A percentile compares a stretch with the other conserved stretches of the same genome.
phyloP scores from a whole-genome alignment of 2,329 filamentous ascomycete species.

The Colletotrichum truncatum region DNA sequence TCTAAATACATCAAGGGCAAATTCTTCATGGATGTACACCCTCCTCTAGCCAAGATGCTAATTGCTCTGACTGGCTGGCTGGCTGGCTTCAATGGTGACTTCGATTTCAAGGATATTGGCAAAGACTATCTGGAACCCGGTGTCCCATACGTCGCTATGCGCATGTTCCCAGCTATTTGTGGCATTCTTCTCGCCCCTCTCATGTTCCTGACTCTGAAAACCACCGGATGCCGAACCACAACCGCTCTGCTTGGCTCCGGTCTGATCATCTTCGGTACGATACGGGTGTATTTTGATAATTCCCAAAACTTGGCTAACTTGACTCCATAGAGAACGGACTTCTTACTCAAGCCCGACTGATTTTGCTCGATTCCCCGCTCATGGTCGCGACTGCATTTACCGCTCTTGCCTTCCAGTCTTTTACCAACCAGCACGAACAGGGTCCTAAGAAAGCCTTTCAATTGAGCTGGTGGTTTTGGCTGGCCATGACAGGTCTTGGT shows the following conservation, averaged over 20 bases:
- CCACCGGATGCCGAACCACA: conserved; percentile 85
- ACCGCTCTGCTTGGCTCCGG: conserved; percentile 85
- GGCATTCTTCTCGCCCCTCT: conserved; percentile 89
- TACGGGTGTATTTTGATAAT: conserved; percentile 41
- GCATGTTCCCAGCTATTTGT: conserved; percentile 88
- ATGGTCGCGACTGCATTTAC: conserved; percentile 94
- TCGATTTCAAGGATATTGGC: conserved; percentile 99
- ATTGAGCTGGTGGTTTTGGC: conserved; percentile 98
- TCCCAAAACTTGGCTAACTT: conserved; percentile 37
- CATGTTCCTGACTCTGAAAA: conserved; percentile 95
- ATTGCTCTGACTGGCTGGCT: conserved; percentile 95
- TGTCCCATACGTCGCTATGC: conserved; percentile 98
- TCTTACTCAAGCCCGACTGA: conserved; percentile 92
- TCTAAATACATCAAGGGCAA: conserved; percentile 99
- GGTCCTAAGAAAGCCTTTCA: conserved; percentile 89
- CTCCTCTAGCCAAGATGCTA: conserved; percentile 94
- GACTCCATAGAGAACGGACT: conserved; percentile 83
- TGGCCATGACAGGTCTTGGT: conserved; percentile 84
- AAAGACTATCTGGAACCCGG: conserved; percentile 96
- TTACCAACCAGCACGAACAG: conserved; percentile 96
- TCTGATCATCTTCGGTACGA: conserved; percentile 86
- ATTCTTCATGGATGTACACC: conserved; percentile 99
- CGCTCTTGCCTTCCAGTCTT: conserved; percentile 87
- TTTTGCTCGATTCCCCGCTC: conserved; percentile 94
- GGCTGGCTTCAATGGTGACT: conserved; percentile 92